These are phyloP conservation scores for Coemansia sp. DNA, from an alignment of 192 early-diverging fungal genomes.

Conservation along the genomic window DNA sequence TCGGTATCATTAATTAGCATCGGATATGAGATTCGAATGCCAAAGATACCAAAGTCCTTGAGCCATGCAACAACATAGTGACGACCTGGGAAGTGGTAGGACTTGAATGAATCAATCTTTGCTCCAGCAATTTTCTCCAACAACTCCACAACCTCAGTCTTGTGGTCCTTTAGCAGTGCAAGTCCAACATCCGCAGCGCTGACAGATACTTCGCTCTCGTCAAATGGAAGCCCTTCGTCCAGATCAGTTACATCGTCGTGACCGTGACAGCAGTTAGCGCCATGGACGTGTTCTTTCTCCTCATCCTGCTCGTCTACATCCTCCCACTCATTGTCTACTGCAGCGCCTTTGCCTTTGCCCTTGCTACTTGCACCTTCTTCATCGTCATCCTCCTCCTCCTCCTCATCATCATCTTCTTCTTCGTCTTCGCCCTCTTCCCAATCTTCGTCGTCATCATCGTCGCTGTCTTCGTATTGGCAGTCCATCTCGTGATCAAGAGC, in stretches of 20 bases:
- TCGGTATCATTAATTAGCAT: conserved; percentile 45
- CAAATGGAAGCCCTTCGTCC: conserved; percentile 46
- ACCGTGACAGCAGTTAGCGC: conserved; percentile 44
- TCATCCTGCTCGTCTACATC: conserved; percentile 30
- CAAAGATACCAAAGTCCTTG: conserved; percentile 51
- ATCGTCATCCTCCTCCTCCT: conserved; percentile 19
- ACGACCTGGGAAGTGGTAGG: conserved; percentile 53
- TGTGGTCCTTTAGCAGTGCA: conserved; percentile 46
- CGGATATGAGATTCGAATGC: conserved; percentile 53
- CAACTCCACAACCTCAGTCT: conserved; percentile 22
- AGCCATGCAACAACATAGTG: conserved; percentile 56
- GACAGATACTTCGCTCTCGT: conserved; percentile 34
- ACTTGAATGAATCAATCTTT: conserved; percentile 53
- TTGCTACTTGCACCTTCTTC: conserved; percentile 16
- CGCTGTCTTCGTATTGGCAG: conserved; percentile 45
- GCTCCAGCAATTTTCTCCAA: conserved; percentile 44
- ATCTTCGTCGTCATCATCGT: conserved; percentile 41
- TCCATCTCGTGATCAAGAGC: conserved; percentile 56
- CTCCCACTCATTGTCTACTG: conserved; percentile 12
- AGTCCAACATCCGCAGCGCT: conserved; percentile 33
- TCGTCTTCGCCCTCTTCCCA: conserved; percentile 43
- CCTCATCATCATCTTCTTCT: conserved; percentile 29
- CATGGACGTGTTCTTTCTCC: conserved; percentile 46
- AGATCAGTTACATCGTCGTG: conserved; percentile 25
- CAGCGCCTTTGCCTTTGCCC: conserved; percentile 17